Evolutionary conservation across 805 yeast species (phyloP), one percentile per base, ranked within the genome.

Genomic region (Spathaspora passalidarum): DNA sequence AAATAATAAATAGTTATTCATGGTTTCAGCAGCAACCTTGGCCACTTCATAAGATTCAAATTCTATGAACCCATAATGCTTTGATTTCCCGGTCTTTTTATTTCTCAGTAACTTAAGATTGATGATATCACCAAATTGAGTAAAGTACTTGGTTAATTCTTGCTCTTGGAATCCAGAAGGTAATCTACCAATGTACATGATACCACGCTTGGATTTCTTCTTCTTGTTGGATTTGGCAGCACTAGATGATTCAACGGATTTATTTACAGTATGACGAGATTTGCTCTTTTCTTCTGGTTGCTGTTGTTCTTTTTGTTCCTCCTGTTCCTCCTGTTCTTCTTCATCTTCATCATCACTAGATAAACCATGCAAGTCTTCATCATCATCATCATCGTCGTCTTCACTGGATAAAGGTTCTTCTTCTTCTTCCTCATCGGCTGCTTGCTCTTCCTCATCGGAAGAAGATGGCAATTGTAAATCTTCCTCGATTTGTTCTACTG

Each of bases 161-260:
- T 68, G 74, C 67, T 94, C 98, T 57, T 89, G 84, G 71, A 94
- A 89, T 36, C 96, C 96, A 56, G 85, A 84, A 39, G 99, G 99
- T 52, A 94, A 76, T 61, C 97, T 81, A 45, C 98, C 97, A 29
- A 94, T 79, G 65, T 91, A 94, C 45, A 94, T 71, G 44, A 89
- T 88, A 32, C 92, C 90, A 40, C 80, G 74, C 32, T 60, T 64
- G 17, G 14, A 16, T 38, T 58, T 53, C 38, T 55, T 49, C 23
- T 55, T 49, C 13, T 40, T 18, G 10, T 26, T 35, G 18, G 40
- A 32, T 32, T 42, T 42, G 19, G 42, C 35, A 17, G 43, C 34
- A 22, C 47, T 52, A 5, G 44, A 43, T 32, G 43, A 37, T 6
- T 36, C 46, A 32, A 50, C 46, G 16, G 49, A 51, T 44, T 60